Base-by-base conservation (phyloP, 83 land plant genomes). In the Thuja plicata region DNA sequence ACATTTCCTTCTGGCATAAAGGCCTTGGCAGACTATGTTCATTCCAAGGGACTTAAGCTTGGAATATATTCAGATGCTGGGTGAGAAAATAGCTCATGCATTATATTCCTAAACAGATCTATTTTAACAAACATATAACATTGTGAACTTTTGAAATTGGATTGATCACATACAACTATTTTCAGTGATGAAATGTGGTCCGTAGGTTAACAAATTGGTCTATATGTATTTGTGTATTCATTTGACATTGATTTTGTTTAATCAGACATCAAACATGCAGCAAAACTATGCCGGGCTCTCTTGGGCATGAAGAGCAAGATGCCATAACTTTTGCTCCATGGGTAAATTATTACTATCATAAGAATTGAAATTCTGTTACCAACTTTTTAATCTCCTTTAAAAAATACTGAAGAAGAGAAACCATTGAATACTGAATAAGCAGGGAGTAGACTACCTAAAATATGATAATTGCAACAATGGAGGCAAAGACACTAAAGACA, bases 381-480 rank as follows among this genome's bases (percentile, higher is more conserved):
- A n/a, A n/a, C n/a, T n/a, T n/a, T n/a, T n/a, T n/a, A n/a, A 13
- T 11, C 2, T 11, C 2, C 6, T 24, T 66, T 8, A 0, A 62
- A 62, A 2, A 66, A 7, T 66, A 66, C 3, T 34, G 2, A 35
- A 3, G 3, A 76, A 9, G 32, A 12, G 11, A 0, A 32, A 32
- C 12, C 15, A 11, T 24, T 76, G 17, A 12, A 32, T 60, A 17
- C 27, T 37, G 40, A 37, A 12, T 16, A 7, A 87, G 13, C 90
- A 96, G 97, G 97, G 94, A 35, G 85, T 96, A 71, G 96, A 96
- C 74, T 96, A 96, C 90, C 89, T 96, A 87, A 96, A 96, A 89
- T 95, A 95, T 93, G 97, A 95, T 82, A 95, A 95, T 88, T 96
- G 95, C 73, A 21, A 93, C 78, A 93, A 94, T 88, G 91, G 88